A percentile compares a stretch with the other conserved stretches of the same genome.
phyloP scores from a whole-genome alignment of 75 land plant species.

The Pinus albicaulis region DNA sequence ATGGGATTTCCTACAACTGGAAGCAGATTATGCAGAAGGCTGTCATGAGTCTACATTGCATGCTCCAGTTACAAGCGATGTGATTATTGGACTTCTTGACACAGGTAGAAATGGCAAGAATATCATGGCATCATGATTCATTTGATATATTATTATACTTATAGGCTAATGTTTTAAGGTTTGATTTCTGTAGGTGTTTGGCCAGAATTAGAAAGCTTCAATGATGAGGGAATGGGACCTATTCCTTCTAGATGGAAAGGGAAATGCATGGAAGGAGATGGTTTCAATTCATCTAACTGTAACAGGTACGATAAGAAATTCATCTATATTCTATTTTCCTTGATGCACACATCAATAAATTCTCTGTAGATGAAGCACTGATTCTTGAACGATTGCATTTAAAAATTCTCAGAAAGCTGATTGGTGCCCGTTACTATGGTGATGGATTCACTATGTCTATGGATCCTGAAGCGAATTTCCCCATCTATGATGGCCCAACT shows the following conservation, averaged over 20 bases:
- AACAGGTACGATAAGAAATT: conserved; percentile 21
- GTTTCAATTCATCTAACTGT: conserved; percentile 31
- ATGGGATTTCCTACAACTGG: conserved; percentile 50
- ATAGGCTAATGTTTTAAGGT: background rate
- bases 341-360: too few species aligned
- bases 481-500: conserved; percentile 12
- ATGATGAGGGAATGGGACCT: conserved; percentile 42
- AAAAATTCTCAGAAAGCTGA: conserved; percentile 18
- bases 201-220: conserved; percentile 51
- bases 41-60: background rate
- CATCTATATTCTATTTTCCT: too few species aligned
- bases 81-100: conserved; percentile 9
- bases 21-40: background rate
- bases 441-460: background rate
- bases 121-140: background rate
- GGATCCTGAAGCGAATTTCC: background rate
- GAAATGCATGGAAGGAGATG: conserved; percentile 21
- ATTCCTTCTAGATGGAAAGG: conserved; percentile 56
- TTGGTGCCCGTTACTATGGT: conserved; percentile 26
- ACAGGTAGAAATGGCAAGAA: background rate
- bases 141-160: background rate
- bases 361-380: too few species aligned
- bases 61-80: background rate
- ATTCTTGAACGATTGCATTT: too few species aligned
- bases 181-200: conserved; percentile 24